Evolutionary conservation across 2,329 filamentous ascomycete species (phyloP), one percentile per base, ranked within the genome.

Genomic region (Neonectria sp.): DNA sequence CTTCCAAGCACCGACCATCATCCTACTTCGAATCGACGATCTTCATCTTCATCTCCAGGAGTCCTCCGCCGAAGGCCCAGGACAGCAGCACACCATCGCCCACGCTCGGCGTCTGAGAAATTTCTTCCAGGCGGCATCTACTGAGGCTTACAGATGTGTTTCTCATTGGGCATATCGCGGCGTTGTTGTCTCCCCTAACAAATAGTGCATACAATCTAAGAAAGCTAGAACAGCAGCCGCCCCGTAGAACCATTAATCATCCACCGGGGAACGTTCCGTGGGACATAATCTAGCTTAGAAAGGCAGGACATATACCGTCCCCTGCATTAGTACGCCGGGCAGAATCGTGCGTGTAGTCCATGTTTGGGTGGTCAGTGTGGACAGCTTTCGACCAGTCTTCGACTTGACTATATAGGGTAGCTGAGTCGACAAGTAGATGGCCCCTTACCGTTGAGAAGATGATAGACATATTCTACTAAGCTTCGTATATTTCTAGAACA

Each of bases 161-260:
- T 37, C 24, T 21, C 21, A 55, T 51, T 60, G 33, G 63, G 27
- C 11, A 31, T 55, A 37, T 57, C 11, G 12, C 29, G 24, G 17
- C 21, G 33, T 25, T 43, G 27, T 60, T 24, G 15, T 37, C 35
- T 45, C 43, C 53, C 15, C 25, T 6, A 46, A 52, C 35, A 12
- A 33, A 52, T 57, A 35, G 52, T 52, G 52, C 35, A 48, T 45
- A 40, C 46, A 24, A 57, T 60, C 52, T 37, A 33, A 40, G 31
- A 24, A 25, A 40, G 49, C n/a, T 60, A 35, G 49, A 40, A 35
- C 45, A 29, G 3, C 46, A 40, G n/a, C 17, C 49, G 24, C 11
- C 15, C 17, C 17, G 9, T 15, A 13, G n/a, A 52, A 52, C 48
- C 17, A 21, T 21, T 21, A 43, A 33, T 45, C 29, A 45, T 45